Base-by-base conservation (phyloP, 768 basidiomycete species). In the Brasilioporus rufonigricans region DNA sequence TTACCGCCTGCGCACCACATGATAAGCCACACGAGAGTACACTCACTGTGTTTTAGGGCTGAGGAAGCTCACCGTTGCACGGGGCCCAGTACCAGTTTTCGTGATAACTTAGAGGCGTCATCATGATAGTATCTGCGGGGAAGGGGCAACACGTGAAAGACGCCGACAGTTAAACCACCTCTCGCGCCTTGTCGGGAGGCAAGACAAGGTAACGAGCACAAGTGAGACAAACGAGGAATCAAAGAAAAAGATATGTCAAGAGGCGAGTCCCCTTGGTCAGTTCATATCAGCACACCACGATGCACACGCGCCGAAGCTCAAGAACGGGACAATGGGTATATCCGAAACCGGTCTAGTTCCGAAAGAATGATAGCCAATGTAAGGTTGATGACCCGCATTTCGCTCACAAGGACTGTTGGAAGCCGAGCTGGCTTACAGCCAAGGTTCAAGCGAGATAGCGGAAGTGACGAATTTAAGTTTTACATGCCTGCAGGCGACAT, bases 311-410 rank as follows among this genome's bases (percentile, higher is more conserved):
- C 45, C 48, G 55, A 60, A 56, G 57, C 48, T 60, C 57, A 52
- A 58, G 54, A 62, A 58, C 39, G 44, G 57, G 65, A 72, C 67
- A 72, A 71, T 65, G 69, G 45, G 40, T 61, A 68, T 57, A 61
- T 69, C 69, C 69, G 71, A 72, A 71, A 71, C 71, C 69, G 69
- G 67, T 63, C 61, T 71, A 72, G 69, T 57, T 65, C 68, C 68
- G 67, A 61, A 55, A 52, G 41, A n/a, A 53, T 48, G 55, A 43
- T 33, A 48, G 45, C 41, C 44, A 40, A 52, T 48, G 51, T 59
- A 52, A 45, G 46, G 64, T 57, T 51, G 62, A 66, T 66, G 45
- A 54, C 35, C 49, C 53, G 53, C 44, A 48, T 59, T 48, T 50
- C 48, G 58, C 53, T 62, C 67, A 55, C 51, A 32, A 56, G 38